A percentile compares a stretch with the other conserved stretches of the same genome.
phyloP scores from a whole-genome alignment of 441 rosid species.

The Raphanus hybrid region DNA sequence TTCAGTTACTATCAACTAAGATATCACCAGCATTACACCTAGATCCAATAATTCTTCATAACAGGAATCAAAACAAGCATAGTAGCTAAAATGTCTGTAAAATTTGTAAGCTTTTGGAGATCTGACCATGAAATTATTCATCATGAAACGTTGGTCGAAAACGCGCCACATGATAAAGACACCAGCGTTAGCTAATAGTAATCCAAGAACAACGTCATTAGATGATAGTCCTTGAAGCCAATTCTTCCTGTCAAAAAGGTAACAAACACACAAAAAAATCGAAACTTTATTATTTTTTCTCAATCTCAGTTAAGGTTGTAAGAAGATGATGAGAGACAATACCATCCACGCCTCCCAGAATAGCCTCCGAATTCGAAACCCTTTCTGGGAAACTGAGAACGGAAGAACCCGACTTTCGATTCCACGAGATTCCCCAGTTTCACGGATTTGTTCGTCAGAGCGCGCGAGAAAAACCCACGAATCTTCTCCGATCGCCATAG shows the following conservation, averaged over 20 bases:
- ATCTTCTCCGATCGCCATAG: conserved; percentile 44
- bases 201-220: conserved; percentile 63
- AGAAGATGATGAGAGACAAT: no score
- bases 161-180: conserved; percentile 77
- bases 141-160: conserved; percentile 65
- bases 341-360: conserved; percentile 53
- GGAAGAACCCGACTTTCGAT: conserved; percentile 46
- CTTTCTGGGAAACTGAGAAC: conserved; percentile 49
- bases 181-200: conserved; percentile 68
- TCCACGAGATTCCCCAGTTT: conserved; percentile 44
- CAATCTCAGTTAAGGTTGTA: no score
- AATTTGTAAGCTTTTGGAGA: conserved; percentile 21
- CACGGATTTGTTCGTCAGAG: conserved; percentile 42
- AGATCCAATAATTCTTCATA: background rate
- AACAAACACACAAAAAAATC: background rate
- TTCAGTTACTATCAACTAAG: background rate
- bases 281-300: background rate
- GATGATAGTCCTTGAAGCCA: conserved; percentile 56
- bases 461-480: conserved; percentile 49
- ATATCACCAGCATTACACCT: conserved; percentile 9
- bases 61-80: background rate
- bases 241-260: conserved; percentile 59
- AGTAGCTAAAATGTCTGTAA: background rate
- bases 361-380: conserved; percentile 40
- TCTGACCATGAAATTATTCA: conserved; percentile 74